These are phyloP conservation scores for Mycena indigotica DNA, from an alignment of 768 basidiomycete genomes.

Conservation along the genomic window DNA sequence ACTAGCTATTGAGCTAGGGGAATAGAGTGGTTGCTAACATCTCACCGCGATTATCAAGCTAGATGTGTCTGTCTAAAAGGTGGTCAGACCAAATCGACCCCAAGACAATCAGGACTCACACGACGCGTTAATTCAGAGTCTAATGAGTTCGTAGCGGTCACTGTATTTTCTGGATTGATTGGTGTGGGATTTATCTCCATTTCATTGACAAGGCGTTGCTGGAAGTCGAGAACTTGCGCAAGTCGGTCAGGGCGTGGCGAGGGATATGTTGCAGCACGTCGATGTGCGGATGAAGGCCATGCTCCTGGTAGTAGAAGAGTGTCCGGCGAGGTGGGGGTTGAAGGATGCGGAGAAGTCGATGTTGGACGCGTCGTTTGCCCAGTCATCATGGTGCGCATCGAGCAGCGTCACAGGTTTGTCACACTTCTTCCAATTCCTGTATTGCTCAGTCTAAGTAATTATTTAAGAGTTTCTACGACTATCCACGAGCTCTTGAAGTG, in stretches of 20 bases:
- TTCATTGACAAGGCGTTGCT: conserved; percentile 26
- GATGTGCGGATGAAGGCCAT: conserved; percentile 40
- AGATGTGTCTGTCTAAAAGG: conserved; percentile 18
- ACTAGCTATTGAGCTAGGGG: not conserved
- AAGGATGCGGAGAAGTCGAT: conserved; percentile 32
- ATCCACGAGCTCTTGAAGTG: not conserved
- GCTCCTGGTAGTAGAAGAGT: conserved; percentile 45
- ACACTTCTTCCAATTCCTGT: too few species aligned
- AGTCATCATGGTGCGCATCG: too few species aligned
- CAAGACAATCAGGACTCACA: conserved; percentile 6
- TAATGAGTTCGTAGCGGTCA: conserved; percentile 19
- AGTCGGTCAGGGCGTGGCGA: conserved; percentile 25
- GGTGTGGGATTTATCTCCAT: conserved; percentile 13
- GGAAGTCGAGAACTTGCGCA: conserved; percentile 32
- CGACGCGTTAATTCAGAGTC: conserved; percentile 27
- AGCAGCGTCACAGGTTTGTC: too few species aligned
- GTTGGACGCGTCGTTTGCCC: conserved; percentile 18
- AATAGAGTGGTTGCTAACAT: too few species aligned
- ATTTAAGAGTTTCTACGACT: not conserved
- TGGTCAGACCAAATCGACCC: conserved; percentile 8
- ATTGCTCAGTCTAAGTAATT: too few species aligned
- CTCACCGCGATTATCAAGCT: conserved; percentile 24
- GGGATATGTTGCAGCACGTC: conserved; percentile 27
- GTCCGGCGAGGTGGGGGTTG: not conserved
- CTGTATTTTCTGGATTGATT: conserved; percentile 6